Evolutionary conservation across 306 rosid species (phyloP).

Genomic region (Glycine latifolia): DNA sequence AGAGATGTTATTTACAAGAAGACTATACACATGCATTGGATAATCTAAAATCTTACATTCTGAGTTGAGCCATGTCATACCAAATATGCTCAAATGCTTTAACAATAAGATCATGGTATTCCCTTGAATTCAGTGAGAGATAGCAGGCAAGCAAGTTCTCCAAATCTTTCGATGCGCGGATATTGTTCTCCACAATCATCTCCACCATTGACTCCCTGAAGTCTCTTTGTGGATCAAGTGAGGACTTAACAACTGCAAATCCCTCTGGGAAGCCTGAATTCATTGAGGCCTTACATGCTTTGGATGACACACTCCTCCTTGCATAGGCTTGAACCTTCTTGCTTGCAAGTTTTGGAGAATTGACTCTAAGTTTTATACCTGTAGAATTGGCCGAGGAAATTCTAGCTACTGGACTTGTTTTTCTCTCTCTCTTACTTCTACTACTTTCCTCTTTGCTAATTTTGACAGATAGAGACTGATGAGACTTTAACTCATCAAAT

Average conservation of each 20-base stretch:
- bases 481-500: constrained; percentile 41
- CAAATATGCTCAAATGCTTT: constrained; percentile 88
- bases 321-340: constrained; percentile 62
- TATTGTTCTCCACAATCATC: constrained; percentile 82
- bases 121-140: constrained; percentile 76
- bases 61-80: constrained; percentile 66
- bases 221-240: constrained; percentile 76
- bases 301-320: constrained; percentile 66
- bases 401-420: constrained; percentile 41
- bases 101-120: constrained; percentile 76
- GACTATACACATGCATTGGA: constrained; percentile 50
- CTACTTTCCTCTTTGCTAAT: constrained; percentile 51
- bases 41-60: constrained; percentile 44
- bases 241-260: constrained; percentile 74
- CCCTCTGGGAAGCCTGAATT: constrained; percentile 62
- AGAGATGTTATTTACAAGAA: constrained; percentile 17
- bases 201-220: constrained; percentile 85
- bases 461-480: constrained; percentile 49
- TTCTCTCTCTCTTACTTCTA: constrained; percentile 40
- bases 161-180: constrained; percentile 69
- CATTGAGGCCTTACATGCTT: constrained; percentile 44
- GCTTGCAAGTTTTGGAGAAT: constrained; percentile 69
- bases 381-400: constrained; percentile 54
- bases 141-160: constrained; percentile 88
- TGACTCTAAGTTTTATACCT: constrained; percentile 68